Evolutionary conservation across 495 filamentous ascomycete species (phyloP).

Genomic region (Apodospora peruviana): DNA sequence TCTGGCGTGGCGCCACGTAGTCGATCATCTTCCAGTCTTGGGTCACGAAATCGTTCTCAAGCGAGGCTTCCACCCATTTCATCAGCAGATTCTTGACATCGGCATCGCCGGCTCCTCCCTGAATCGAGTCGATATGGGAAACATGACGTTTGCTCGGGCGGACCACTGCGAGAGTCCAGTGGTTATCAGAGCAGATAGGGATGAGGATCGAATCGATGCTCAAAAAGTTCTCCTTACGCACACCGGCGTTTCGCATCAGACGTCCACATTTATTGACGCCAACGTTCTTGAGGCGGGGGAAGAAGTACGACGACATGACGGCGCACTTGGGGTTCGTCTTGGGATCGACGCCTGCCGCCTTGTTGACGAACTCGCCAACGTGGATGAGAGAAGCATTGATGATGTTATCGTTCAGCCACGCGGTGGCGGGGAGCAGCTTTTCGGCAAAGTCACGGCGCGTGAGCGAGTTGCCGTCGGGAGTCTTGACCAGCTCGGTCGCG

Average conservation of each 20-base stretch:
- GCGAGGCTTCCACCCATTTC: slow-evolving; percentile 53
- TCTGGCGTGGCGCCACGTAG: slow-evolving; percentile 49
- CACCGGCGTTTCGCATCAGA: slow-evolving; percentile 23
- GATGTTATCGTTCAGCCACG: slow-evolving; percentile 82
- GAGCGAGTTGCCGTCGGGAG: slow-evolving; percentile 51
- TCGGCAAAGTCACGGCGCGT: slow-evolving; percentile 54
- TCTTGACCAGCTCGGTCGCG: slow-evolving; percentile 28
- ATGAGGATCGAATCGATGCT: slow-evolving; percentile 41
- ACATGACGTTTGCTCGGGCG: slow-evolving; percentile 57
- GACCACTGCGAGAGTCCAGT: slow-evolving; percentile 69
- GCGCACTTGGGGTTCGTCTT: slow-evolving; percentile 56
- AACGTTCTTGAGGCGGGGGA: slow-evolving; percentile 48
- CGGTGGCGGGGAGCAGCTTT: slow-evolving; percentile 43
- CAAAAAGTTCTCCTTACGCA: slow-evolving; percentile 35
- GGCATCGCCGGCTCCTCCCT: slow-evolving; percentile 18
- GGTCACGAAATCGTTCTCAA: slow-evolving; percentile 51
- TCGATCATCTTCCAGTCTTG: slow-evolving; percentile 57
- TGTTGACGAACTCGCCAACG: slow-evolving; percentile 55
- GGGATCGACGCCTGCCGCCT: slow-evolving; percentile 35
- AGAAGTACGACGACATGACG: slow-evolving; percentile 71
- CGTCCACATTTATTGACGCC: slow-evolving; percentile 34
- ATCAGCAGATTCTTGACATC: slow-evolving; percentile 13
- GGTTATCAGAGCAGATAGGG: slow-evolving; percentile 36
- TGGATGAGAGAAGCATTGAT: slow-evolving; percentile 63
- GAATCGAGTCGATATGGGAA: slow-evolving; percentile 71